Conservation (phyloP, 305 asterid genomes). For the Fraxinus nigra region DNA sequence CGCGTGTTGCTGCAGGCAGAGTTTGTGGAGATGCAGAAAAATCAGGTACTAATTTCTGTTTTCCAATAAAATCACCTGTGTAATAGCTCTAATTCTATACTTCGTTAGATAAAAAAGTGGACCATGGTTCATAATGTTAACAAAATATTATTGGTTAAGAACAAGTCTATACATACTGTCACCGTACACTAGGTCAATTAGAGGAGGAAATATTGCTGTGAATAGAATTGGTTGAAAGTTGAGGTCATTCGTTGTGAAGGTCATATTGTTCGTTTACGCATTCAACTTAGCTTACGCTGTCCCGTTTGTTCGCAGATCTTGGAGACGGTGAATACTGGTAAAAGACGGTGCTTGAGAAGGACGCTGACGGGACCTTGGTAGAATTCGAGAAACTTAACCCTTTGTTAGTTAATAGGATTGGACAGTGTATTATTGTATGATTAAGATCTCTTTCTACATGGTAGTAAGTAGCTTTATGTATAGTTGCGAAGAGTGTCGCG, state of each 20-base stretch:
- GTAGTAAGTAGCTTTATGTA: not conserved
- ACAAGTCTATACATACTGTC: not conserved
- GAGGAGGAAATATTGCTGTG: not conserved
- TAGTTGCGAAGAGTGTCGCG: not conserved
- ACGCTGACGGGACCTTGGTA: conserved; percentile 85
- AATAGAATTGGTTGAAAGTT: not conserved
- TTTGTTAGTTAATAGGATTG: conserved; percentile 21
- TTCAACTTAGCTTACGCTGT: not conserved
- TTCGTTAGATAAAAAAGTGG: not conserved
- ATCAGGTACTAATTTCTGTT: conserved; percentile 46
- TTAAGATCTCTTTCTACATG: conserved; percentile 12
- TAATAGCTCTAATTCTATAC: not conserved
- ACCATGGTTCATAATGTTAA: not conserved
- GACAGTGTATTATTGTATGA: conserved; percentile 16
- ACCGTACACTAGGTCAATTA: not conserved
- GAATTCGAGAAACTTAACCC: conserved; percentile 18
- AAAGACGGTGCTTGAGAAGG: conserved; percentile 62
- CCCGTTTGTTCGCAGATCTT: not conserved
- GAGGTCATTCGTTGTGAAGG: not conserved
- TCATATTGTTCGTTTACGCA: not conserved
- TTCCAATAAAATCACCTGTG: not conserved
- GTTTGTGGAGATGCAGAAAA: conserved; percentile 68
- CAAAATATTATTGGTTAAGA: not conserved
- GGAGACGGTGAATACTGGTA: conserved; percentile 44
- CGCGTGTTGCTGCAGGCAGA: conserved; percentile 51